phyloP scores from a whole-genome alignment of 2,329 filamentous ascomycete genomes.

The Beauveria pseudobassiana region DNA sequence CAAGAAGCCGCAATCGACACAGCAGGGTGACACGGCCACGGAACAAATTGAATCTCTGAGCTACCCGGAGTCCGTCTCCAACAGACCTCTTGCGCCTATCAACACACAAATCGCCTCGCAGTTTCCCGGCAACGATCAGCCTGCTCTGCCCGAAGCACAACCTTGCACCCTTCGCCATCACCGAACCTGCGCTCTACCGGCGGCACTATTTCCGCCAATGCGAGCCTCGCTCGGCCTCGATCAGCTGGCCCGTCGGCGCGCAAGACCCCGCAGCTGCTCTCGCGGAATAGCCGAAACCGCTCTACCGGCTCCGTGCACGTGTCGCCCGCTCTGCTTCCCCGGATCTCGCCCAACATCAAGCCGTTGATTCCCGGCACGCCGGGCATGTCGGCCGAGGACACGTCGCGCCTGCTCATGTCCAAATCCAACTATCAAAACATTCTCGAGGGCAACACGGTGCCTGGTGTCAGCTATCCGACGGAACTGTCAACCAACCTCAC shows the following conservation, averaged over 20 bases:
- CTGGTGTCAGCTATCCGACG: constrained; percentile 83
- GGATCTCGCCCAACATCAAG: constrained; percentile 91
- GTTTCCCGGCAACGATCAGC: constrained; percentile 28
- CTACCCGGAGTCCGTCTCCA: constrained; percentile 58
- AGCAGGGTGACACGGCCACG: constrained; percentile 35
- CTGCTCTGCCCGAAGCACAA: constrained; percentile 42
- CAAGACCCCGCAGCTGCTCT: constrained; percentile 49
- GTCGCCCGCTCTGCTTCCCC: constrained; percentile 79
- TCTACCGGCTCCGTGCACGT: constrained; percentile 68
- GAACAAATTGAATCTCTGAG: constrained; percentile 52
- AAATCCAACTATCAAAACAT: constrained; percentile 99
- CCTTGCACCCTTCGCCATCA: constrained; percentile 41
- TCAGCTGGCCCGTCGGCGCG: constrained; percentile 37
- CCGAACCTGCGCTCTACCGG: constrained; percentile 33
- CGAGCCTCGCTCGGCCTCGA: constrained; percentile 52
- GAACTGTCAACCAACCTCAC: constrained; percentile 89
- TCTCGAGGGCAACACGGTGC: constrained; percentile 82
- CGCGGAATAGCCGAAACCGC: constrained; percentile 60
- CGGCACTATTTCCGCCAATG: constrained; percentile 46
- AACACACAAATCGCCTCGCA: constrained; percentile 35
- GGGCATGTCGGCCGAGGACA: constrained; percentile 48
- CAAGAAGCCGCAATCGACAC: constrained; percentile 36
- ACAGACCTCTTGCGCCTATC: constrained; percentile 24
- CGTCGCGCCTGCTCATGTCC: constrained; percentile 72
- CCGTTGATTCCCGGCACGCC: constrained; percentile 64